Base-by-base conservation (phyloP, 2,329 filamentous ascomycete species). In the Acephala macrosclerotiorum region DNA sequence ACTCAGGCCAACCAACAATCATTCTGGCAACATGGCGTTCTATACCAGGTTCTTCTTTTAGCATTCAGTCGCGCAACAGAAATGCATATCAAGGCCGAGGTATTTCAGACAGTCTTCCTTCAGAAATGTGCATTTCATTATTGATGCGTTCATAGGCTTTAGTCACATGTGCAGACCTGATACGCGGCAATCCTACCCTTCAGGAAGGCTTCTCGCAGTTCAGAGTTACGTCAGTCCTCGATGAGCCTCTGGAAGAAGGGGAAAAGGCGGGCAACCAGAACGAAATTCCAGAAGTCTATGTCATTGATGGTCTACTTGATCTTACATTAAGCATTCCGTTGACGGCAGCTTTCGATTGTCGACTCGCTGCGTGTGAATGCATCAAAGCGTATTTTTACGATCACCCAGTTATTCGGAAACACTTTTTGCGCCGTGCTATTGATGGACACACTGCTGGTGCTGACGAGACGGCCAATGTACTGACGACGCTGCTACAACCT, bases 181-280 rank as follows among this genome's bases (percentile, higher is more conserved):
- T 99, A 72, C 87, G 91, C 69, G 91, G 89, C 49, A 97, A 97
- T 75, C 78, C 89, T 26, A 83, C 83, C 5, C 83, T 98, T 9
- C 96, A 99, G 78, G 94, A 97, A 79, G 87, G 85, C 57, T 98
- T 99, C 77, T 95, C 94, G 4, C 91, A 96, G 74, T 85, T 97
- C 51, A 91, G 93, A 73, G 93, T 98, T 2, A 84, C 84, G 14
- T 85, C 88, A 33, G 85, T 90, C 11, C 75, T 87, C 56, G 80
- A 83, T 38, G 72, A 76, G 55, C 71, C 75, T 11, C 71, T 71
- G 58, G 75, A 49, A 45, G 73, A 61, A 69, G 72, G 70, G 63
- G 79, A 81, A 66, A 82, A 80, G 36, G 79, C 82, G 55, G 73
- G 76, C 25, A 72, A 76, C 49, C 80, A 77, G 67, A 87, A 88